Conservation (phyloP, 1,284 basidiomycete species). For the Pholiota adiposa region DNA sequence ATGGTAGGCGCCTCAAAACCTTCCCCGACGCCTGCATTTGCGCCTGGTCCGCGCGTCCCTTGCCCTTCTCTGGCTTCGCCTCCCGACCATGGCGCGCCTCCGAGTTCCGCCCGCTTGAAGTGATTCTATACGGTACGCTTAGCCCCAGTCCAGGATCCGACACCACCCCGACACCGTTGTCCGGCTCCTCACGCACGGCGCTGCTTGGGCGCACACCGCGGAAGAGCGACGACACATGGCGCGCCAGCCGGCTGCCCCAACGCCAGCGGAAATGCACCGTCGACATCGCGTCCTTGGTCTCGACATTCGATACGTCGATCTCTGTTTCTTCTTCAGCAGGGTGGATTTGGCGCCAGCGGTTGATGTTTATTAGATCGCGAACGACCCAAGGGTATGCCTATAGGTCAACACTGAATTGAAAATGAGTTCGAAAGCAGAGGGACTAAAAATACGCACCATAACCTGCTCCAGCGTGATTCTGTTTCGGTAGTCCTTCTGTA, state of each 20-base stretch:
- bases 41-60: background rate
- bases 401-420: background rate
- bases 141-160: background rate
- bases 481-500: constrained; percentile 83
- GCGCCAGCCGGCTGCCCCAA: constrained; percentile 45
- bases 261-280: constrained; percentile 58
- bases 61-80: background rate
- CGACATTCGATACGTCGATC: constrained; percentile 73
- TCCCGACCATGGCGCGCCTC: background rate
- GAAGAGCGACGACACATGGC: constrained; percentile 51
- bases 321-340: constrained; percentile 55
- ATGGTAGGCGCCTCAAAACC: background rate
- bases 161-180: constrained; percentile 2
- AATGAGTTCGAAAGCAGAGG: constrained; percentile 12
- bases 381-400: constrained; percentile 80
- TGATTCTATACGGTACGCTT: background rate
- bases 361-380: constrained; percentile 62
- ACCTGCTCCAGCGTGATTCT: constrained; percentile 86
- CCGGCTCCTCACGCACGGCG: background rate
- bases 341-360: constrained; percentile 73
- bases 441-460: constrained; percentile 64
- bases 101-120: background rate
- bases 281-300: constrained; percentile 80
- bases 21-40: background rate
- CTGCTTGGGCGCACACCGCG: constrained; percentile 27